phyloP scores from a whole-genome alignment of 352 stramenopile species.

The Phytophthora capsici region DNA sequence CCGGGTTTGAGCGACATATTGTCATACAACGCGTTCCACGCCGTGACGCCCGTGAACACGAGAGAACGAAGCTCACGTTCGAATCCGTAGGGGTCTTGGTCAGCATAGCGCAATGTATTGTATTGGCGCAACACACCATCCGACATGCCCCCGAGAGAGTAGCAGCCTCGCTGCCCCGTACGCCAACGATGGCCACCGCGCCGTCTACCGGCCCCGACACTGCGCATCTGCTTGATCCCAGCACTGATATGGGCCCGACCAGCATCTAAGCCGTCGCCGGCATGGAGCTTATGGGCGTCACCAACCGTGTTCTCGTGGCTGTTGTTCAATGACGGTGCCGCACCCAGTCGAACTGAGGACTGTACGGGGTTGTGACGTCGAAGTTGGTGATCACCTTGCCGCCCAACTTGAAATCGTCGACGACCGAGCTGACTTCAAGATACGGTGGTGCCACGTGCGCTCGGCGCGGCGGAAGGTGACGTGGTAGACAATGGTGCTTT shows the following conservation, averaged over 20 bases:
- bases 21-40: conserved; percentile 30
- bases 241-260: conserved; percentile 9
- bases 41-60: conserved; percentile 21
- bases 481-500: conserved; percentile 8
- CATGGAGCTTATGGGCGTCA: conserved; percentile 69
- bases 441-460: conserved; percentile 20
- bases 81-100: conserved; percentile 20
- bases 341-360: conserved; percentile 7
- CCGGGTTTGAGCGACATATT: conserved; percentile 7
- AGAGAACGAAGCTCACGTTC: conserved; percentile 23
- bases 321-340: conserved; percentile 77
- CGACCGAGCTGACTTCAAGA: conserved; percentile 3
- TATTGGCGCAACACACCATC: conserved; percentile 25
- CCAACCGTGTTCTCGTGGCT: conserved; percentile 89
- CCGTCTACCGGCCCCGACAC: conserved; percentile 24
- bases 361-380: conserved; percentile 20
- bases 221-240: conserved; percentile 3
- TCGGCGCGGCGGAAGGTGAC: conserved; percentile 25
- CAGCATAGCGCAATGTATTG: conserved; percentile 25
- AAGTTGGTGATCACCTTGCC: conserved; percentile 32
- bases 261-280: conserved; percentile 47
- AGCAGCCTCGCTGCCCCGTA: conserved; percentile 31
- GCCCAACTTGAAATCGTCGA: conserved; percentile 12
- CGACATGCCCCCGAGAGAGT: conserved; percentile 7
- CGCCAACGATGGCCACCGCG: conserved; percentile 26